These are phyloP conservation scores for Trichoderma lentiforme DNA, from an alignment of 2,329 filamentous ascomycete species.

Conservation along the genomic window DNA sequence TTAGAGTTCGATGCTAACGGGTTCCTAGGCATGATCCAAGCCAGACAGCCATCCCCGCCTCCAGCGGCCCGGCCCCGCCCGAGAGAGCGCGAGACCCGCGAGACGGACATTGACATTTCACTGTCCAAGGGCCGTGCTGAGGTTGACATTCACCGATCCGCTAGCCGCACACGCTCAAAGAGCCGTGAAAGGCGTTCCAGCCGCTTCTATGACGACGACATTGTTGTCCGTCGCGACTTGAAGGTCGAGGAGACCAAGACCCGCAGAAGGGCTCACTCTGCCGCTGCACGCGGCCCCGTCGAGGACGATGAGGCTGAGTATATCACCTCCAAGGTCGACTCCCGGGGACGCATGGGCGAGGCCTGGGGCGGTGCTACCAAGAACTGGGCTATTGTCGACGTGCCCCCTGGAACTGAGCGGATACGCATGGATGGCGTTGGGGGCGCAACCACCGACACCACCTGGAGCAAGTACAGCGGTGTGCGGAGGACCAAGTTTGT, in stretches of 20 bases:
- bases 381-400: slow-evolving; percentile 79
- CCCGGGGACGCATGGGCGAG: slow-evolving; percentile 66
- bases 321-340: slow-evolving; percentile 52
- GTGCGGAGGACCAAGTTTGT: slow-evolving; percentile 72
- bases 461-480: slow-evolving; percentile 76
- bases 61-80: slow-evolving; percentile 48
- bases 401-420: slow-evolving; percentile 77
- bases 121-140: slow-evolving; percentile 53
- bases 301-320: slow-evolving; percentile 62
- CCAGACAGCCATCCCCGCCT: slow-evolving; percentile 43
- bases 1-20: slow-evolving; percentile 11
- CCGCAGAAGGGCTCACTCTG: slow-evolving; percentile 52
- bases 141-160: slow-evolving; percentile 51
- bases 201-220: slow-evolving; percentile 59
- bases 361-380: slow-evolving; percentile 70
- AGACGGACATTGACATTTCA: slow-evolving; percentile 60
- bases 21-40: slow-evolving; percentile 43
- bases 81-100: slow-evolving; percentile 29
- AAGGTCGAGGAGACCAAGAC: slow-evolving; percentile 40
- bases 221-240: slow-evolving; percentile 59
- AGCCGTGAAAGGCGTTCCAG: slow-evolving; percentile 38
- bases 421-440: slow-evolving; percentile 79
- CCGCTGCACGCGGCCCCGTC: slow-evolving; percentile 39
- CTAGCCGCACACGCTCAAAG: slow-evolving; percentile 35
- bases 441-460: slow-evolving; percentile 71